Evolutionary conservation across 805 yeast genomes (phyloP).

Genomic region (Cyberlindnera bimundalis): DNA sequence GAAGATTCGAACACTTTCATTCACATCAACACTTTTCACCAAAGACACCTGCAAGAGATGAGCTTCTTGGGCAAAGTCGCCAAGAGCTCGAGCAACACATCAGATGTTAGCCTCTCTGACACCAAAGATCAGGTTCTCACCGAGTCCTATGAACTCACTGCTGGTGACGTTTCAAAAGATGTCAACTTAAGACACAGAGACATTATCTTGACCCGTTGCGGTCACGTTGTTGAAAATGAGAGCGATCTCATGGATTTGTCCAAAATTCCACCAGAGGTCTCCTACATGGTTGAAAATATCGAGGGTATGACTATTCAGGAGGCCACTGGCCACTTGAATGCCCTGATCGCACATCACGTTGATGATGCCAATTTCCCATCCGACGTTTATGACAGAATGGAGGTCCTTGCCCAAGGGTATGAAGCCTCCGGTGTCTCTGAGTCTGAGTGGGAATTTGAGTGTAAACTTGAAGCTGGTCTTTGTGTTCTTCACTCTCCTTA

Average conservation of each 20-base stretch:
- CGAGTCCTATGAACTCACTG: conserved; percentile 9
- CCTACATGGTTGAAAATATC: conserved; percentile 36
- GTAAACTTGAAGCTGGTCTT: conserved; percentile 32
- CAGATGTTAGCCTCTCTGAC: conserved; percentile 2
- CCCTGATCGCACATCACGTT: conserved; percentile 38
- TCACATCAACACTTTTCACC: no score
- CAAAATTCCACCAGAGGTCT: conserved; percentile 17
- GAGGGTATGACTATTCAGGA: conserved; percentile 29
- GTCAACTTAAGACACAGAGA: conserved; percentile 13
- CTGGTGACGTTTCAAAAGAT: conserved; percentile 9
- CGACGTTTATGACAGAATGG: conserved; percentile 25
- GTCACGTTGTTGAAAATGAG: conserved; percentile 15
- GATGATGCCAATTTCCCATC: conserved; percentile 46
- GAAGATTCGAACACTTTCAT: no score
- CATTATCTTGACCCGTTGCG: conserved; percentile 12
- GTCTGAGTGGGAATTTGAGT: conserved; percentile 25
- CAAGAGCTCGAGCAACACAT: conserved; percentile 9
- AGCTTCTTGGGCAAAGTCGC: conserved; percentile 1
- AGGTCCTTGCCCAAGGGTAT: conserved; percentile 28
- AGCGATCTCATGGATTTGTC: conserved; percentile 19
- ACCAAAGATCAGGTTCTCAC: conserved; percentile 1
- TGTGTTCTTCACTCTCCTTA: conserved; percentile 47
- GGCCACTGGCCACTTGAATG: conserved; percentile 26
- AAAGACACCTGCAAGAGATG: no score
- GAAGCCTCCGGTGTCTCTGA: conserved; percentile 17